Percentiles rank a stretch among this genome's conserved stretches.
Conservation (phyloP, 371 early-diverging fungal genomes). For the Parasitella parasitica region DNA sequence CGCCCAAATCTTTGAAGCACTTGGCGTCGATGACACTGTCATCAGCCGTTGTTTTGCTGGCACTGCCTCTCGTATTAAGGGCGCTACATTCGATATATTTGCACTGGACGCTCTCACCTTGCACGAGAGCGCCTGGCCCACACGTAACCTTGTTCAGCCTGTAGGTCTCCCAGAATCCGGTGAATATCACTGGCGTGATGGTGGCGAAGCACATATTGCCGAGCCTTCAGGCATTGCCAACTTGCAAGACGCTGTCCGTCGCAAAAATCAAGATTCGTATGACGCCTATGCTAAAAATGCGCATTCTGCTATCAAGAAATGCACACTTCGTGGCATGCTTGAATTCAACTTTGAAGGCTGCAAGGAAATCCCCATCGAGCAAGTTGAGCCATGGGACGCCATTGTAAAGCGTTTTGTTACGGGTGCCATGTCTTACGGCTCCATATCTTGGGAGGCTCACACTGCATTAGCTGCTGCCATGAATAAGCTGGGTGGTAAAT, state of each 20-base stretch:
- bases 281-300: constrained; percentile 78
- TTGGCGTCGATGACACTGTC: constrained; percentile 88
- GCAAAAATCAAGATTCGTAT: constrained; percentile 85
- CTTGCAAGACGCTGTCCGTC: constrained; percentile 93
- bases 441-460: constrained; percentile 94
- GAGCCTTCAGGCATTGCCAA: constrained; percentile 85
- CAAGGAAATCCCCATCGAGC: constrained; percentile 81
- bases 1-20: constrained; percentile 96
- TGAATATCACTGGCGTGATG: constrained; percentile 95
- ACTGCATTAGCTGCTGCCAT: constrained; percentile 92
- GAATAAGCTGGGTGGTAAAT: constrained; percentile 94
- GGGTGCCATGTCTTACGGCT: constrained; percentile 99
- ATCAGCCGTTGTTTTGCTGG: constrained; percentile 90
- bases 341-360: constrained; percentile 79
- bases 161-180: constrained; percentile 83
- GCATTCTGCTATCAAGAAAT: constrained; percentile 80
- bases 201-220: constrained; percentile 90
- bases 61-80: constrained; percentile 95
- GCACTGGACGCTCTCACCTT: constrained; percentile 86
- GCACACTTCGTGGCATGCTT: constrained; percentile 93
- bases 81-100: constrained; percentile 85
- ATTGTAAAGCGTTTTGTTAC: constrained; percentile 96
- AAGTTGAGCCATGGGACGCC: constrained; percentile 95
- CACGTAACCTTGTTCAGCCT: constrained; percentile 62
- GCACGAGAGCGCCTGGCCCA: constrained; percentile 85